phyloP scores from a whole-genome alignment of 495 filamentous ascomycete genomes.

The Bacidia gigantensis region DNA sequence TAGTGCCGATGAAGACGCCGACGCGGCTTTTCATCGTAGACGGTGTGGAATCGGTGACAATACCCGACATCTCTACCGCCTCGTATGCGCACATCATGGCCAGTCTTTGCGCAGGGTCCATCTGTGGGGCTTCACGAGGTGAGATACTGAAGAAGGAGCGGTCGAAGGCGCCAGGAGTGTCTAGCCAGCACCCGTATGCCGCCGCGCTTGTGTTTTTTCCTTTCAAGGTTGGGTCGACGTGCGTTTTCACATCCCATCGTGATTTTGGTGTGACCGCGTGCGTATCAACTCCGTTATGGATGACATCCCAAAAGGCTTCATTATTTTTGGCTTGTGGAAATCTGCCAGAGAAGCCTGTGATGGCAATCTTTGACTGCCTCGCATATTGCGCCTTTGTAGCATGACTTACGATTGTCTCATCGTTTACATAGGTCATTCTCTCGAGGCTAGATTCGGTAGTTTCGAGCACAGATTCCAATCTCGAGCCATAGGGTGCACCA shows the following conservation, averaged over 20 bases:
- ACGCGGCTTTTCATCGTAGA: slow-evolving; percentile 3
- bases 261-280: no score
- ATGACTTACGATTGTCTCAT: no score
- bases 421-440: no score
- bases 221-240: slow-evolving; percentile 18
- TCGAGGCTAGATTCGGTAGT: no score
- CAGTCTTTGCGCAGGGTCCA: slow-evolving; percentile 64
- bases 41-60: slow-evolving; percentile 1
- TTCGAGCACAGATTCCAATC: no score
- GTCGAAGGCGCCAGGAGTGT: slow-evolving; percentile 15
- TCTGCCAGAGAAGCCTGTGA: no score
- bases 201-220: slow-evolving; percentile 21
- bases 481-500: no score
- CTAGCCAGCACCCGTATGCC: slow-evolving; percentile 22
- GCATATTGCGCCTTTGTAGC: no score
- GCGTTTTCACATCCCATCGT: slow-evolving; percentile 19
- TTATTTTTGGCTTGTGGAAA: no score
- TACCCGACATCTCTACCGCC: slow-evolving; percentile 53
- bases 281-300: no score
- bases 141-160: slow-evolving; percentile 11
- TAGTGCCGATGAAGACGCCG: slow-evolving; percentile 2
- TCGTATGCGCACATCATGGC: slow-evolving; percentile 61
- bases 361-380: no score
- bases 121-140: slow-evolving; percentile 25
- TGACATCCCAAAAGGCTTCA: no score